Base-by-base conservation (phyloP, 306 rosid species). In the Dryas drummondii region DNA sequence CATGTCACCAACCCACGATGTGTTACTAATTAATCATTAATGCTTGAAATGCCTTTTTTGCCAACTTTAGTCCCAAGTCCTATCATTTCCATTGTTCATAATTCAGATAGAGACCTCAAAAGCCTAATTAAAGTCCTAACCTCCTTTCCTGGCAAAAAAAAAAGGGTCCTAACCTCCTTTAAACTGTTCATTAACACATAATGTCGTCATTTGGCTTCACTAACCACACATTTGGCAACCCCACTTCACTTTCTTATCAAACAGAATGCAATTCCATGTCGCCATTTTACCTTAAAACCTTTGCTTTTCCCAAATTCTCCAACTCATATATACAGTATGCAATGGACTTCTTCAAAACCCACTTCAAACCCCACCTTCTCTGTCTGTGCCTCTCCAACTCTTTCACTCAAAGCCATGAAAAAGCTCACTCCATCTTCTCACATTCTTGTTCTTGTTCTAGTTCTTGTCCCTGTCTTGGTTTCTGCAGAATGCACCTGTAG, bases 401-500 rank as follows among this genome's bases (percentile, higher is more conserved):
- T 61, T 9, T 45, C 19, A 13, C 68, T 76, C 11, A 46, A 12
- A 11, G 26, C 50, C 76, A 75, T 71, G 81, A 74, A 32, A 16
- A 71, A 68, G 14, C 15, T 65, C 51, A 66, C 68, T 54, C 64
- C 37, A 17, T 42, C 49, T 7, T 11, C 63, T 58, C 41, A 65
- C 50, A 53, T 17, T 13, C 58, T 82, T 44, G 66, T 74, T 74
- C 66, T 54, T 45, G 66, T 76, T 55, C 83, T 58, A 9, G 55
- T 58, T 26, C 7, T 59, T 55, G 75, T 50, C 26, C 87, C 84
- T 64, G 45, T 76, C 56, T 44, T 62, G 19, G 86, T 73, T 74
- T 80, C 69, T 7, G 81, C 83, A 47, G 68, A 80, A 81, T 80
- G 82, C 70, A 64, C 32, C 0, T 76, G 78, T 48, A 87, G 66